These are phyloP conservation scores for Ceratobasidium sp. DNA, from an alignment of 1,284 basidiomycete genomes.

Conservation along the genomic window DNA sequence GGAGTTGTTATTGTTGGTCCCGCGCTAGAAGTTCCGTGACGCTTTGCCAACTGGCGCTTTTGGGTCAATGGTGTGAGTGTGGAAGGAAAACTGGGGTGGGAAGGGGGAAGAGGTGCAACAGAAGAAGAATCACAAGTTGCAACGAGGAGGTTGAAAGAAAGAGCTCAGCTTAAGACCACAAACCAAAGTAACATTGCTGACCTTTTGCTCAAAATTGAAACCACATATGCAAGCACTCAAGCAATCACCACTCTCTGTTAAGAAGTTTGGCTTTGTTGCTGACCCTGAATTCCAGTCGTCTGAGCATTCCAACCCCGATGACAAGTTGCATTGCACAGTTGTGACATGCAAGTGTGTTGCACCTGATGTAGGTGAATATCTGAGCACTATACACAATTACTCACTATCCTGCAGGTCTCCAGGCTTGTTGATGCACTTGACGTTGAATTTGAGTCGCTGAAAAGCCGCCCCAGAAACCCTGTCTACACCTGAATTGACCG, in stretches of 20 bases:
- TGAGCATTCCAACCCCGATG: slow-evolving; percentile 11
- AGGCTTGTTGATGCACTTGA: neutral
- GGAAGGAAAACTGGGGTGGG: neutral
- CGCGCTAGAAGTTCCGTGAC: neutral
- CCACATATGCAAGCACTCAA: neutral
- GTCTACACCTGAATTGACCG: neutral
- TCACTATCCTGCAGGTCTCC: neutral
- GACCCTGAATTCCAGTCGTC: slow-evolving; percentile 8
- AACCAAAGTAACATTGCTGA: neutral
- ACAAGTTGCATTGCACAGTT: neutral
- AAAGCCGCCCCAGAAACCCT: neutral
- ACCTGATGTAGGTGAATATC: neutral
- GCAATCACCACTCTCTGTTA: neutral
- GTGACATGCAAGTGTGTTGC: neutral
- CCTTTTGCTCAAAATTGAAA: neutral
- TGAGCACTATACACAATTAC: neutral
- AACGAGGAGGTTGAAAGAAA: neutral
- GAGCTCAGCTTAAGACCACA: neutral
- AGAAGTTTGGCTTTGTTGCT: neutral
- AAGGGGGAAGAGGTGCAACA: neutral
- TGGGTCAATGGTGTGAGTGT: neutral
- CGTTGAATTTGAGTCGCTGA: neutral
- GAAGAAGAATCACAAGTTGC: neutral
- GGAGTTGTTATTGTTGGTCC: neutral
- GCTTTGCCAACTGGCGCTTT: slow-evolving; percentile 4